phyloP scores from a whole-genome alignment of 768 basidiomycete species.

The Leucosporidium yakuticum region DNA sequence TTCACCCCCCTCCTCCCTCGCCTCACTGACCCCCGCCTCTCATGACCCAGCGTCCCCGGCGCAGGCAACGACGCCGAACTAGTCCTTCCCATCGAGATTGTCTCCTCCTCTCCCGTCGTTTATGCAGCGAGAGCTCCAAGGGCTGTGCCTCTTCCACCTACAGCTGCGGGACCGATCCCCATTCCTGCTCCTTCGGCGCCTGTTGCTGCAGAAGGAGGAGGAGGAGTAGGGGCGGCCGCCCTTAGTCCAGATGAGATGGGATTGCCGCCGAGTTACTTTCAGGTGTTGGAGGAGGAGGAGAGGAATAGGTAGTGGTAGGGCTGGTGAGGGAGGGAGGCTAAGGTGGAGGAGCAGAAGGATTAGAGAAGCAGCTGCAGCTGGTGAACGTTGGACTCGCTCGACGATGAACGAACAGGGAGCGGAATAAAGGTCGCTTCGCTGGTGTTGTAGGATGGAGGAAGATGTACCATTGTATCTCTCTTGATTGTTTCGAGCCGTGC shows the following conservation, averaged over 20 bases:
- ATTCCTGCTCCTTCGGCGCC: not conserved
- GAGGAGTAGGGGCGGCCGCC: not conserved
- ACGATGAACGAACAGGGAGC: too few species aligned
- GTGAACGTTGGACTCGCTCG: too few species aligned
- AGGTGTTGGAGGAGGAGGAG: not conserved
- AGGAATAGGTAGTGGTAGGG: not conserved
- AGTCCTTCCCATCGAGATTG: slow-evolving; percentile 21
- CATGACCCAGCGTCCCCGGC: not conserved
- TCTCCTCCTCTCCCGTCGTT: not conserved
- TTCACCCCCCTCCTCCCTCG: not conserved
- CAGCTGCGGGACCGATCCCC: not conserved
- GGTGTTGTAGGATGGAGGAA: too few species aligned
- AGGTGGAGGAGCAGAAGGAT: too few species aligned
- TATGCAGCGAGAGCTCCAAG: not conserved
- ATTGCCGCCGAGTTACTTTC: slow-evolving; percentile 5
- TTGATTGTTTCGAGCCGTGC: too few species aligned
- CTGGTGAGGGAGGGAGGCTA: not conserved
- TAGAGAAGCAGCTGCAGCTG: too few species aligned
- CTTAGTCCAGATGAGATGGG: not conserved
- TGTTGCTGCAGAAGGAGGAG: not conserved
- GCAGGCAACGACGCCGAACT: slow-evolving; percentile 1
- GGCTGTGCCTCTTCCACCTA: not conserved
- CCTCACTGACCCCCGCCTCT: not conserved
- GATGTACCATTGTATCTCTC: too few species aligned
- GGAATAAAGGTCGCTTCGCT: too few species aligned